Percentiles rank a stretch among this genome's conserved stretches.
Conservation (phyloP, 306 rosid species). For the Pyrus betulifolia region DNA sequence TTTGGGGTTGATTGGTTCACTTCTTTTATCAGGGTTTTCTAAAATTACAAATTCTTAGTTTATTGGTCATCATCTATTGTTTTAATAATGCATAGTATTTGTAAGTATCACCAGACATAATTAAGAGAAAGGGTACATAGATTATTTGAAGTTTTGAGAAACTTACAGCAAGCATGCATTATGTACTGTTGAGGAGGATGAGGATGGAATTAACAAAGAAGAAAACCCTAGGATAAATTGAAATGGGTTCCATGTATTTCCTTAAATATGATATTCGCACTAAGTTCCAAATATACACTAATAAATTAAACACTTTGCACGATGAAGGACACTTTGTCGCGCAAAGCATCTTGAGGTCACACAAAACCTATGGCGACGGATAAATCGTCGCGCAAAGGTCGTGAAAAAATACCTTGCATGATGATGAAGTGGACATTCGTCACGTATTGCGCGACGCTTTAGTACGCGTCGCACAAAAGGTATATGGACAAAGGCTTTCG, state of each 20-base stretch:
- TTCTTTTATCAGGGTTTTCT: not conserved
- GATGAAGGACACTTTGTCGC: no score
- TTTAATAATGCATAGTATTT: not conserved
- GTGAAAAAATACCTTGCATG: no score
- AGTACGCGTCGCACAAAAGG: no score
- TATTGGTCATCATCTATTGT: not conserved
- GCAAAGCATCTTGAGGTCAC: no score
- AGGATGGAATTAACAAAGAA: not conserved
- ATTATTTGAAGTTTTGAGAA: no score
- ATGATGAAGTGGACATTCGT: no score
- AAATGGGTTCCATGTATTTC: no score
- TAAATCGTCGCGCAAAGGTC: no score
- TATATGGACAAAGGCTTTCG: no score
- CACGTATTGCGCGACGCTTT: no score
- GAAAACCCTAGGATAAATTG: not conserved
- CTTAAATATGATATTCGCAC: not conserved
- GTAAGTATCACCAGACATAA: not conserved
- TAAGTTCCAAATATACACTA: not conserved
- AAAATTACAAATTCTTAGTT: not conserved
- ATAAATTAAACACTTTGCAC: no score
- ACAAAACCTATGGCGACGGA: no score
- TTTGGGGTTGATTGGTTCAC: not conserved
- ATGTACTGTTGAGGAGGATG: not conserved
- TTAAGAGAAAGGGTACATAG: not conserved
- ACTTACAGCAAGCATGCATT: not conserved